Evolutionary conservation across 371 early-diverging fungal genomes (phyloP).

Genomic region (Capillidium heterosporum): DNA sequence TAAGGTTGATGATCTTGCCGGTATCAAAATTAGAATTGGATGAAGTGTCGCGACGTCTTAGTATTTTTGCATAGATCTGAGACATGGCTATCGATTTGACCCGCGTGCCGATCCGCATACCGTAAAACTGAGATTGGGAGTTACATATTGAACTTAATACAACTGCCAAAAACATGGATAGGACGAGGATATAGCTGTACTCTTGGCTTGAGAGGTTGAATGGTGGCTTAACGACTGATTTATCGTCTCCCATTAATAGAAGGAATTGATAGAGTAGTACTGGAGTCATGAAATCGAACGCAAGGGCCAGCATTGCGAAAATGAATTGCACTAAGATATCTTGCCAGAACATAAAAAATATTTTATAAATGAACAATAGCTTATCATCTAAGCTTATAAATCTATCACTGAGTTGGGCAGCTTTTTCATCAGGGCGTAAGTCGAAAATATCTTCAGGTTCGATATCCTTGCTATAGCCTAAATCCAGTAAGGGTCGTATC

Average conservation of each 20-base stretch:
- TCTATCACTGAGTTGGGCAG: not conserved
- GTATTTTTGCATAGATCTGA: conserved; percentile 32
- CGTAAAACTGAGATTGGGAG: conserved; percentile 9
- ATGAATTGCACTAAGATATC: not conserved
- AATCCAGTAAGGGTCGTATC: conserved; percentile 8
- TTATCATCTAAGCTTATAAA: not conserved
- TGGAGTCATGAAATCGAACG: not conserved
- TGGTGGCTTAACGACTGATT: not conserved
- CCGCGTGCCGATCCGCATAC: conserved; percentile 7
- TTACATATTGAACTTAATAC: conserved; percentile 18
- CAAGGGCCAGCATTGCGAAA: not conserved
- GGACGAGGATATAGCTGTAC: not conserved
- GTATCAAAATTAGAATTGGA: conserved; percentile 14
- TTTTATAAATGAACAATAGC: not conserved
- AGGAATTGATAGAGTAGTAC: not conserved
- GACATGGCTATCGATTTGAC: conserved; percentile 31
- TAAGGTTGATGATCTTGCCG: conserved; percentile 67
- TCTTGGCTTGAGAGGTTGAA: not conserved
- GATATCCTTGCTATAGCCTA: conserved; percentile 6
- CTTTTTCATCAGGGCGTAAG: not conserved
- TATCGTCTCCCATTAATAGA: not conserved
- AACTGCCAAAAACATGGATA: conserved; percentile 19
- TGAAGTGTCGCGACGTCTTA: conserved; percentile 28
- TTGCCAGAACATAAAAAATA: not conserved
- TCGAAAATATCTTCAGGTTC: conserved; percentile 6